Conservation (phyloP, 73 alveolate genomes). For the Paramecium octaurelia region DNA sequence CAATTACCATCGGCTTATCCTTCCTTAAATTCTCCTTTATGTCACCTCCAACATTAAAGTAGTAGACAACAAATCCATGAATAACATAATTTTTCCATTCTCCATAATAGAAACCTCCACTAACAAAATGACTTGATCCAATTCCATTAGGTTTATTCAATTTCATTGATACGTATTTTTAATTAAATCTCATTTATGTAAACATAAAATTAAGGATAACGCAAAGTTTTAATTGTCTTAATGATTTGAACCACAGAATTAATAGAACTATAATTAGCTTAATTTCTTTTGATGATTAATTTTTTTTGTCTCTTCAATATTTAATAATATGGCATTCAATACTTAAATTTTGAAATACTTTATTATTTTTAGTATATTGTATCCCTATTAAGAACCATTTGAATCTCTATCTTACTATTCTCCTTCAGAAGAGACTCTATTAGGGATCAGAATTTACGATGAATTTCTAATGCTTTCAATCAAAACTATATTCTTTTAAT, state of each 20-base stretch:
- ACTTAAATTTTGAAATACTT: no score
- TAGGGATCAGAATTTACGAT: not conserved
- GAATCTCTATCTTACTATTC: slow-evolving; percentile 31
- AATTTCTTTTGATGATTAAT: not conserved
- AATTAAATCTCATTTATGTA: no score
- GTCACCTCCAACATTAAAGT: slow-evolving; percentile 8
- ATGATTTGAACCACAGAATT: not conserved
- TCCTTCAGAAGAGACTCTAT: slow-evolving; percentile 49
- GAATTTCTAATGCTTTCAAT: not conserved
- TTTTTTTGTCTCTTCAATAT: not conserved
- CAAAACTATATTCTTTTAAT: not conserved
- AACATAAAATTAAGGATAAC: no score
- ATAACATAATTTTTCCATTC: slow-evolving; percentile 23
- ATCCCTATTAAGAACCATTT: not conserved
- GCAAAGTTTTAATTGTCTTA: no score
- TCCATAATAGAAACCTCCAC: slow-evolving; percentile 40
- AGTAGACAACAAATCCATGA: slow-evolving; percentile 23
- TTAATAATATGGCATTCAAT: not conserved
- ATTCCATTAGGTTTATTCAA: slow-evolving; percentile 5
- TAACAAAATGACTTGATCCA: slow-evolving; percentile 11
- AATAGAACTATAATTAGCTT: slow-evolving; percentile 10
- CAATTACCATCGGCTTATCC: slow-evolving; percentile 13
- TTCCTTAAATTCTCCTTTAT: slow-evolving; percentile 21
- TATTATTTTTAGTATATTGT: no score
- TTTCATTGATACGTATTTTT: no score